Percentiles rank a stretch among this genome's conserved stretches.
Evolutionary conservation across 2,329 filamentous ascomycete genomes (phyloP).

Genomic region (Thielaviopsis musarum): DNA sequence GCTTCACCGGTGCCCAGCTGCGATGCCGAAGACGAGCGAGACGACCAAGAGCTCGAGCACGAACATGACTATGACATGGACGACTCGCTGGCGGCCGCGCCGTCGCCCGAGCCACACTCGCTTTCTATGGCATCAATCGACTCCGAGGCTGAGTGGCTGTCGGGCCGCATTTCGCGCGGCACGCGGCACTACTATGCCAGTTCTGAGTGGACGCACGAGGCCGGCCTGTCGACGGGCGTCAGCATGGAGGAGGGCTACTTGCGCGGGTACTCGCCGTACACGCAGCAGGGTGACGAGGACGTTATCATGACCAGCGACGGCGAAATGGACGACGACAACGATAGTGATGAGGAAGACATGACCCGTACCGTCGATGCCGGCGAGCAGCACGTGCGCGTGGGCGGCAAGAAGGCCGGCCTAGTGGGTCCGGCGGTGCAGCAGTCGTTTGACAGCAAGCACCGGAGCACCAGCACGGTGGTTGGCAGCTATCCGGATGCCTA

Average conservation of each 20-base stretch:
- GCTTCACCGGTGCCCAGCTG: constrained; percentile 10
- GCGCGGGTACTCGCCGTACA: constrained; percentile 1
- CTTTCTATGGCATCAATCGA: constrained; percentile 88
- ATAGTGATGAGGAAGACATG: constrained; percentile 16
- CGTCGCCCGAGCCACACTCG: constrained; percentile 46
- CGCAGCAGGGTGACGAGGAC: constrained; percentile 16
- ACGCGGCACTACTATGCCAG: constrained; percentile 24
- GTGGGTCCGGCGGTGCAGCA: constrained; percentile 45
- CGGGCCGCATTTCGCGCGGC: constrained; percentile 38
- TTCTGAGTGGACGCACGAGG: constrained; percentile 41
- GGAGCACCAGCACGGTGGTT: constrained; percentile 6
- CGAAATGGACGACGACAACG: constrained; percentile 27
- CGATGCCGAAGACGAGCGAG: constrained; percentile 16
- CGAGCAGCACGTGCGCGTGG: constrained; percentile 14
- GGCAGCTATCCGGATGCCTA: not conserved
- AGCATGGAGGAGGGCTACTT: constrained; percentile 3
- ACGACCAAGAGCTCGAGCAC: constrained; percentile 7
- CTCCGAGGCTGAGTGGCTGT: constrained; percentile 91
- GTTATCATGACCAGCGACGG: constrained; percentile 37
- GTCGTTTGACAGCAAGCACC: constrained; percentile 33
- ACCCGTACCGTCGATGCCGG: constrained; percentile 12
- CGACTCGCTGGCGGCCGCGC: constrained; percentile 11
- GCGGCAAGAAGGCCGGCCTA: constrained; percentile 28
- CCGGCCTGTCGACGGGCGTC: not conserved
- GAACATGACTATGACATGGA: not conserved